phyloP scores from a whole-genome alignment of 2,329 filamentous ascomycete species.

The Chaetomium globosum region DNA sequence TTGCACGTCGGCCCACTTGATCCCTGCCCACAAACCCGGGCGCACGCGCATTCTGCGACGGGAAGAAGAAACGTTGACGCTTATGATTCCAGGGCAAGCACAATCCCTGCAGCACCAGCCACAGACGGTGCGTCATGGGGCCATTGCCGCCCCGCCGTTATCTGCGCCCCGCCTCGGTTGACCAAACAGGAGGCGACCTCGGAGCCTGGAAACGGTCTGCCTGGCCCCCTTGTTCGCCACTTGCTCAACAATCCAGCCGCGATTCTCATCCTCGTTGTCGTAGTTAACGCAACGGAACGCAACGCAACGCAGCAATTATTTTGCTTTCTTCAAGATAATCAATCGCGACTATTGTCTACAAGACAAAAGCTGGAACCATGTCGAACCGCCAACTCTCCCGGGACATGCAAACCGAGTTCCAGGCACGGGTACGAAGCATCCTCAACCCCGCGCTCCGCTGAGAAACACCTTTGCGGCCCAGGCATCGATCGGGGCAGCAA shows the following conservation, averaged over 20 bases:
- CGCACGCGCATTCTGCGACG: slow-evolving; percentile 15
- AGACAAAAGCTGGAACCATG: slow-evolving; percentile 47
- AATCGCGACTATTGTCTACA: background rate
- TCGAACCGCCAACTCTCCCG: slow-evolving; percentile 61
- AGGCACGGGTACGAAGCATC: slow-evolving; percentile 53
- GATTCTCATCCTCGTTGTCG: background rate
- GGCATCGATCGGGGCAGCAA: background rate
- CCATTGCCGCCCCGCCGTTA: slow-evolving; percentile 20
- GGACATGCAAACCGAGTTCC: slow-evolving; percentile 66
- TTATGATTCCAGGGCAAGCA: slow-evolving; percentile 8
- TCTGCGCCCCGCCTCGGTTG: slow-evolving; percentile 13
- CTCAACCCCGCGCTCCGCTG: slow-evolving; percentile 13
- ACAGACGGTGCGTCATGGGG: slow-evolving; percentile 29
- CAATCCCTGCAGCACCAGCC: slow-evolving; percentile 20
- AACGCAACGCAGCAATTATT: background rate
- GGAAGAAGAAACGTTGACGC: slow-evolving; percentile 2
- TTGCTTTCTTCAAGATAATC: background rate
- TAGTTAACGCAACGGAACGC: too few relatives aligned
- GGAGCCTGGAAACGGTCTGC: slow-evolving; percentile 8
- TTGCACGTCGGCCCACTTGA: slow-evolving; percentile 25
- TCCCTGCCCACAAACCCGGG: slow-evolving; percentile 2
- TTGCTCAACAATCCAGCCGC: background rate
- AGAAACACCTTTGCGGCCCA: background rate
- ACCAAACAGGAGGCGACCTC: slow-evolving; percentile 12
- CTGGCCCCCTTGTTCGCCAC: slow-evolving; percentile 9